These are phyloP conservation scores for Candida gigantensis DNA, from an alignment of 1,139 yeast species.

Conservation along the genomic window DNA sequence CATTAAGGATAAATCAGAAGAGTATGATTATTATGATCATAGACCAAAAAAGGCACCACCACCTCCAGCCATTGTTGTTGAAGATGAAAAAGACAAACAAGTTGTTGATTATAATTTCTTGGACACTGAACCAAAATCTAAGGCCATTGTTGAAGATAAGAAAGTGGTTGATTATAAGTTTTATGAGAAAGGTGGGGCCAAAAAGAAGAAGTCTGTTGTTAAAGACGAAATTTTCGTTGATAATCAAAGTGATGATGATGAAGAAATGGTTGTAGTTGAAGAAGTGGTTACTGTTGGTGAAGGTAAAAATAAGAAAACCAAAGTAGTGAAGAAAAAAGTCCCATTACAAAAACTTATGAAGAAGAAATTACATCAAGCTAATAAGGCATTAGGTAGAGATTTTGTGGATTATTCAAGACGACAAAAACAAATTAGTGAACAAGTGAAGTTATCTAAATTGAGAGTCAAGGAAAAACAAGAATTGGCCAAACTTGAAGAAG, in stretches of 20 bases:
- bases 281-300: conserved; percentile 8
- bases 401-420: conserved; percentile 28
- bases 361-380: conserved; percentile 27
- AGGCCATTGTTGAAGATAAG: too few relatives aligned
- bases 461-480: conserved; percentile 16
- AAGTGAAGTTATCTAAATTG: conserved; percentile 5
- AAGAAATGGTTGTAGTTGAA: conserved; percentile 14
- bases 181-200: too few relatives aligned
- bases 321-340: conserved; percentile 24
- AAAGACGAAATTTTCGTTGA: conserved; percentile 13
- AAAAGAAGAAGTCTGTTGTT: too few relatives aligned
- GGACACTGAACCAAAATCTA: too few relatives aligned
- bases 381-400: conserved; percentile 35
- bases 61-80: conserved; percentile 7
- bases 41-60: conserved; percentile 14
- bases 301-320: conserved; percentile 3
- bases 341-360: conserved; percentile 28
- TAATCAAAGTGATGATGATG: conserved; percentile 19
- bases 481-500: conserved; percentile 10
- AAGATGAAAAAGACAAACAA: too few relatives aligned
- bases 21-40: conserved; percentile 40
- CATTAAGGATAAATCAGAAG: conserved; percentile 34
- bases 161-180: too few relatives aligned
- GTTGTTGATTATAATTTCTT: too few relatives aligned
- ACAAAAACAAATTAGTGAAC: conserved; percentile 22